A percentile compares a stretch with the other conserved stretches of the same genome.
Conservation (phyloP, 2,329 filamentous ascomycete genomes). For the Beauveria caledonica region DNA sequence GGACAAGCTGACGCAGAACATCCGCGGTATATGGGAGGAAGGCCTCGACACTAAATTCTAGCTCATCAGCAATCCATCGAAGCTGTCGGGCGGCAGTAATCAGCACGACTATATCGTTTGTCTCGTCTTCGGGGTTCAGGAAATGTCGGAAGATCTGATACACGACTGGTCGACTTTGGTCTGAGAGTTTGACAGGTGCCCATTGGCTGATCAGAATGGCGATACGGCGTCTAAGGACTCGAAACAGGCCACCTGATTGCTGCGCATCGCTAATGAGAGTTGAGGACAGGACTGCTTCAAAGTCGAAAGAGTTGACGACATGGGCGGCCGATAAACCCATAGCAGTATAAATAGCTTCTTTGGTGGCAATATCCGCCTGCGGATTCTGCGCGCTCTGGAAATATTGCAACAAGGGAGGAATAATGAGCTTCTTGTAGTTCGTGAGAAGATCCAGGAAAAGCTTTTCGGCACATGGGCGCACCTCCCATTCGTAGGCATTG, state of each 20-base stretch:
- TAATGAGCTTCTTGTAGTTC: slow-evolving; percentile 76
- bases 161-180: slow-evolving; percentile 60
- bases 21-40: slow-evolving; percentile 73
- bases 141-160: slow-evolving; percentile 89
- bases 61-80: slow-evolving; percentile 71
- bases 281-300: slow-evolving; percentile 67
- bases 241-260: slow-evolving; percentile 51
- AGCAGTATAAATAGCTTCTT: slow-evolving; percentile 91
- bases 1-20: slow-evolving; percentile 64
- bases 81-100: slow-evolving; percentile 86
- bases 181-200: slow-evolving; percentile 69
- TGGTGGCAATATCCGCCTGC: slow-evolving; percentile 63
- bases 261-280: slow-evolving; percentile 76
- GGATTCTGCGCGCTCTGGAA: slow-evolving; percentile 69
- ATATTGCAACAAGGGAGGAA: slow-evolving; percentile 71
- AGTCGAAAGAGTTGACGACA: slow-evolving; percentile 67
- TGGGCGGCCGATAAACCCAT: slow-evolving; percentile 79
- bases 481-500: slow-evolving; percentile 84
- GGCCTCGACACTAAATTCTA: slow-evolving; percentile 64
- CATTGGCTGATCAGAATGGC: slow-evolving; percentile 86
- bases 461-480: slow-evolving; percentile 87
- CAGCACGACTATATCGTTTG: slow-evolving; percentile 86
- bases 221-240: slow-evolving; percentile 77
- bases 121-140: slow-evolving; percentile 64
- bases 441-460: slow-evolving; percentile 86